Percentiles rank a stretch among this genome's conserved stretches.
These are phyloP conservation scores for Candida morakotiae DNA, from an alignment of 805 yeast genomes.

Conservation along the genomic window DNA sequence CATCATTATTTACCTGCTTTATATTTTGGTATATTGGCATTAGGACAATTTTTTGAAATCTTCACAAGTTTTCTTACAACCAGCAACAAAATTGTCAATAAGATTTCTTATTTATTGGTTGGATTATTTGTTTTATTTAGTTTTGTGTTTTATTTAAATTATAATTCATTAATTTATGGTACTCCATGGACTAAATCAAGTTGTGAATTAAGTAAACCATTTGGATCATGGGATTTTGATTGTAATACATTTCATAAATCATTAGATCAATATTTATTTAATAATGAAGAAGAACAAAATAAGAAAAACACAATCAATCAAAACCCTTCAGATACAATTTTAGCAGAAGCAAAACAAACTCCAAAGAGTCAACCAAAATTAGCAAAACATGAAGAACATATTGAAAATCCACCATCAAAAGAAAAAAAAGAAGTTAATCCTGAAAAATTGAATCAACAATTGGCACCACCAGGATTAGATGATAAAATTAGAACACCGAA, in stretches of 20 bases:
- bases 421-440: background rate
- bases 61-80: conserved; percentile 37
- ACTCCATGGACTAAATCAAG: conserved; percentile 68
- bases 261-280: conserved; percentile 20
- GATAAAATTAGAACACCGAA: conserved; percentile 8
- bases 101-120: conserved; percentile 42
- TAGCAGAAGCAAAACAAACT: conserved; percentile 9
- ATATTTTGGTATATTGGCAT: conserved; percentile 77
- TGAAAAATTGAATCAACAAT: conserved; percentile 2
- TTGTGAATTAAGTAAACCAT: conserved; percentile 59
- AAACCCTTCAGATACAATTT: conserved; percentile 3
- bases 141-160: conserved; percentile 51
- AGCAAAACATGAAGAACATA: conserved; percentile 5
- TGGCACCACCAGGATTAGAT: conserved; percentile 8
- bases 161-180: conserved; percentile 77
- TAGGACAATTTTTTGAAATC: conserved; percentile 65
- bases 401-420: conserved; percentile 2
- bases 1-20: conserved; percentile 93
- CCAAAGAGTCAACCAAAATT: conserved; percentile 7
- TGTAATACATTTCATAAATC: conserved; percentile 54
- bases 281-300: conserved; percentile 13
- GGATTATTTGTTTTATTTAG: conserved; percentile 47
- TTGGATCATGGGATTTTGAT: conserved; percentile 82
- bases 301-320: conserved; percentile 16
- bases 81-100: conserved; percentile 37